These are phyloP conservation scores for Ophiocordyceps robertsii DNA, from an alignment of 2,329 filamentous ascomycete species.

Conservation along the genomic window DNA sequence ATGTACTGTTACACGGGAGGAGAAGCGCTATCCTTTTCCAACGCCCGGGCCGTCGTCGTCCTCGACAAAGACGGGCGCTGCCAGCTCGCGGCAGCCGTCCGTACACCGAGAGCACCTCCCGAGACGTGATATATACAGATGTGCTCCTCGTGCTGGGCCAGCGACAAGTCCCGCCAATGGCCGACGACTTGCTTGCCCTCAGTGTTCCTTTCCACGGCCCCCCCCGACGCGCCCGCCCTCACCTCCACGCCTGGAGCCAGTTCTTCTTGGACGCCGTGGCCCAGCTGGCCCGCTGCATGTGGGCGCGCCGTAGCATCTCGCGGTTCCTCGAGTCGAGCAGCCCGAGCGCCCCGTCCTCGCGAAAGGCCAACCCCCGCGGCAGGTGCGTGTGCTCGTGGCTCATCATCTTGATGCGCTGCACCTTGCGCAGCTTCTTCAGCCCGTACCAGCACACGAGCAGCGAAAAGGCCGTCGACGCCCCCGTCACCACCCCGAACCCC, in stretches of 20 bases:
- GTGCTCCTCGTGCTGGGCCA: too few relatives aligned
- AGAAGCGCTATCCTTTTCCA: too few relatives aligned
- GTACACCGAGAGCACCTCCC: too few relatives aligned
- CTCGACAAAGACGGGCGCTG: too few relatives aligned
- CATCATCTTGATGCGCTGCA: constrained; percentile 81
- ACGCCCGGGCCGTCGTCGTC: too few relatives aligned
- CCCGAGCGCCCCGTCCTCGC: constrained; percentile 34
- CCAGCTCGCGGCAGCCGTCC: too few relatives aligned
- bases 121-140: too few relatives aligned
- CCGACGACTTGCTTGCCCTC: neutral
- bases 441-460: constrained; percentile 73
- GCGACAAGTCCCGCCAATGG: neutral
- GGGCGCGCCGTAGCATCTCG: constrained; percentile 38
- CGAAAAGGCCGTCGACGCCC: constrained; percentile 57
- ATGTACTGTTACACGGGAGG: too few relatives aligned
- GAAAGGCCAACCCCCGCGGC: constrained; percentile 26
- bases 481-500: constrained; percentile 69
- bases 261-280: constrained; percentile 18
- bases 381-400: constrained; percentile 25
- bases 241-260: constrained; percentile 9
- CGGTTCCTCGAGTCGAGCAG: constrained; percentile 40
- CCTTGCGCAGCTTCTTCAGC: constrained; percentile 66
- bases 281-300: constrained; percentile 28
- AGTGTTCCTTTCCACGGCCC: too few relatives aligned
- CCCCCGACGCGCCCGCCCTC: neutral